Base-by-base conservation (phyloP, 768 basidiomycete genomes). In the Infundibulicybe gibba region DNA sequence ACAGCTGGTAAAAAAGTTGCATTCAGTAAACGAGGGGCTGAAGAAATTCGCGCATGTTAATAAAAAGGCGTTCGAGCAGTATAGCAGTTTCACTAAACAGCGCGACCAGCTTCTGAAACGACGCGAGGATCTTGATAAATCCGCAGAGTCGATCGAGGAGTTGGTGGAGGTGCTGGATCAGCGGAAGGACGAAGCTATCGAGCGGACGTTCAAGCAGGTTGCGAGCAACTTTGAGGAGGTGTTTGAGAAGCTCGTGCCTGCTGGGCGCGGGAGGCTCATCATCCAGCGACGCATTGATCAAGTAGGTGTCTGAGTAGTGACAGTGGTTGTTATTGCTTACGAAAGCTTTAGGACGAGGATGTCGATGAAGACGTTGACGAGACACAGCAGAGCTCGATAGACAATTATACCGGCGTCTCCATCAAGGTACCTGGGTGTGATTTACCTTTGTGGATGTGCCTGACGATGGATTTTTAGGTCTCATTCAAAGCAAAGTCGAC, bases 11-110 rank as follows among this genome's bases (percentile, higher is more conserved):
- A 95, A 93, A 68, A 88, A 88, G 53, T 75, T 99, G n/a, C 94
- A 95, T 54, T 74, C 77, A 12, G 85, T 94, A 51, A 97, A 97
- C 59, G 94, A 98, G 59, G 80, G 83, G 20, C 71, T 99, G 56
- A 95, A 97, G 65, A 95, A 94, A 64, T 99, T 94, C 58, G 90
- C 93, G 0, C 94, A 97, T 61, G 95, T 98, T 51, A 99, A 99
- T 75, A 99, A 99, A 76, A 97, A 98, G 61, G 97, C 95, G 1
- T 95, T 95, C 61, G 97, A 99, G 63, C 95, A 98, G 63, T 98
- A 97, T 71, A 90, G 81, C 63, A 94, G 92, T 61, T 98, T 98
- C 64, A 97, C 94, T 6, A 97, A 95, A 61, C 95, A 98, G 63
- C 87, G 94, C 1, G 94, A 98, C 61, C 88, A 93, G 55, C 80